Conservation (phyloP, 805 yeast species). For the Wickerhamomyces tratensis region DNA sequence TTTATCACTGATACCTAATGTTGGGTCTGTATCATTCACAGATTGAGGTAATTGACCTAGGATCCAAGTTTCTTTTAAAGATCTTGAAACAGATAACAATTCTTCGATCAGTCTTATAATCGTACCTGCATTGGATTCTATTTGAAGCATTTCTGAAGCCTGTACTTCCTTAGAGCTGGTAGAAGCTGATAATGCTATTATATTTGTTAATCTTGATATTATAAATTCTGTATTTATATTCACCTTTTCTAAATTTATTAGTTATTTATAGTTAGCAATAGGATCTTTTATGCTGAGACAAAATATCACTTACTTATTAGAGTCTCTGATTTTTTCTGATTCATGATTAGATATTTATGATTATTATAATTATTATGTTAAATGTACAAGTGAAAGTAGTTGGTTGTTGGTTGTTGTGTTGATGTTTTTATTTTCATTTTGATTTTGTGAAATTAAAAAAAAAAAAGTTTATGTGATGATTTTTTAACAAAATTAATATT, state of each 20-base stretch:
- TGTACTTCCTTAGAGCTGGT: conserved; percentile 24
- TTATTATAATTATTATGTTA: no score
- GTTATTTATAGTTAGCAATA: no score
- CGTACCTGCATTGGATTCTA: conserved; percentile 41
- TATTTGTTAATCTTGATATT: conserved; percentile 42
- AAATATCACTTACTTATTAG: conserved; percentile 24
- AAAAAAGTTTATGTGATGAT: no score
- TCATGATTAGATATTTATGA: conserved; percentile 19
- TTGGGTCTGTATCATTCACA: conserved; percentile 6
- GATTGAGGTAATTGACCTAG: conserved; percentile 39
- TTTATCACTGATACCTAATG: conserved; percentile 1
- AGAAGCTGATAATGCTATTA: conserved; percentile 34
- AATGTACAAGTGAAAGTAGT: neutral
- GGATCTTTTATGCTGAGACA: neutral
- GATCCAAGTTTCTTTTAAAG: conserved; percentile 47
- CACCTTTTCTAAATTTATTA: conserved; percentile 28
- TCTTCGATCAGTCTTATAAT: conserved; percentile 46
- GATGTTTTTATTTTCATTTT: no score
- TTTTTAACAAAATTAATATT: no score
- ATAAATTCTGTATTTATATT: conserved; percentile 42
- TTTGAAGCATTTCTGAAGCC: conserved; percentile 46
- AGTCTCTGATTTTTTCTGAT: conserved; percentile 32
- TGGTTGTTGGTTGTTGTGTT: no score
- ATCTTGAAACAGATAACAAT: conserved; percentile 35
- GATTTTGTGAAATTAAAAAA: no score